These are phyloP conservation scores for Kokia cookei DNA, from an alignment of 441 rosid genomes.

Conservation along the genomic window DNA sequence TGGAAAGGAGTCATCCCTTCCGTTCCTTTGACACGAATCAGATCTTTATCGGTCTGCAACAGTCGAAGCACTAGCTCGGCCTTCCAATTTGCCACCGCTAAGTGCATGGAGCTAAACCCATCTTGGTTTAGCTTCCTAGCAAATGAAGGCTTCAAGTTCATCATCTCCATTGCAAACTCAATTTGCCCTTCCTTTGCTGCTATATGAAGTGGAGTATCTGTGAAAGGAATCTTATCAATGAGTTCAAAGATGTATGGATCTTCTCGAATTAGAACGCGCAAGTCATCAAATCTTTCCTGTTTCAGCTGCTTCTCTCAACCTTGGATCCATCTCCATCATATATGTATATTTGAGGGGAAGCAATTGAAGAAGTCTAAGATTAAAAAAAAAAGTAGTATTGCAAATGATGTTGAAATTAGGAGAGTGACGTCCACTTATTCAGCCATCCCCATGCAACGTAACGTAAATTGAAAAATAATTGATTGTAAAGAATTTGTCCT, in stretches of 20 bases:
- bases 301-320: not conserved
- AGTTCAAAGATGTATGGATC: conserved; percentile 11
- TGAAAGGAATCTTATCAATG: not conserved
- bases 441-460: too few relatives aligned
- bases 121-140: not conserved
- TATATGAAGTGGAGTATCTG: not conserved
- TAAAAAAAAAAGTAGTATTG: too few relatives aligned
- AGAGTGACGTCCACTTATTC: too few relatives aligned
- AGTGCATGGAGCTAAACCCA: not conserved
- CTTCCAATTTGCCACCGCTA: not conserved
- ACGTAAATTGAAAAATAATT: too few relatives aligned
- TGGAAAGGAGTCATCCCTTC: conserved; percentile 13
- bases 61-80: not conserved
- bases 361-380: not conserved
- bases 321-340: not conserved
- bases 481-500: not conserved
- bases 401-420: too few relatives aligned
- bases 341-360: too few relatives aligned
- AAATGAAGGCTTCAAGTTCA: not conserved
- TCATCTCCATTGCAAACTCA: not conserved
- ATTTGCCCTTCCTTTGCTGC: not conserved
- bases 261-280: not conserved
- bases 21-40: conserved; percentile 11
- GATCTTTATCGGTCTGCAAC: conserved; percentile 7
- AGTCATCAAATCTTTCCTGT: not conserved